Evolutionary conservation across 2,329 filamentous ascomycete genomes (phyloP).

Genomic region (Microascus cirrosus): DNA sequence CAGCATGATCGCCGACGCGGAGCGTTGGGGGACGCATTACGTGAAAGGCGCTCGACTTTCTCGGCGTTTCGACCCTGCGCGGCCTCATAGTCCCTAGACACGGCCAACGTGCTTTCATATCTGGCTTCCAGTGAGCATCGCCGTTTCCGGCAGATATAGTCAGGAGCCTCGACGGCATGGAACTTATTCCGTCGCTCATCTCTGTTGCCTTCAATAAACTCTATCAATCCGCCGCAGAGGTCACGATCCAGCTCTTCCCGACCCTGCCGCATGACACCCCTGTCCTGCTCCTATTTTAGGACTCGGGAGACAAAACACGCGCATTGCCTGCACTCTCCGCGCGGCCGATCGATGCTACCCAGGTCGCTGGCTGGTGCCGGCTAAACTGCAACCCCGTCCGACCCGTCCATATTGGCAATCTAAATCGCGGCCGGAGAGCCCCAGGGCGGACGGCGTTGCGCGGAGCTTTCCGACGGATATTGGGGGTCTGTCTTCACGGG

Average conservation of each 20-base stretch:
- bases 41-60: neutral
- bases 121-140: neutral
- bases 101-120: neutral
- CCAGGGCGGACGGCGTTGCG: neutral
- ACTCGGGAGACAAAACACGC: neutral
- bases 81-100: neutral
- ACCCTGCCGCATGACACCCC: neutral
- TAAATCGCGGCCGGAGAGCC: neutral
- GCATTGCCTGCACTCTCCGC: neutral
- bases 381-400: neutral
- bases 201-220: too few relatives aligned
- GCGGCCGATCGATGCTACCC: neutral
- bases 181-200: too few relatives aligned
- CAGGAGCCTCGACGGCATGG: too few relatives aligned
- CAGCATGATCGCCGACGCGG: neutral
- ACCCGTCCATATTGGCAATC: neutral
- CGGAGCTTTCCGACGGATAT: neutral
- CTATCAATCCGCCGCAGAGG: too few relatives aligned
- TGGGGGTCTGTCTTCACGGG: neutral
- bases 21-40: neutral
- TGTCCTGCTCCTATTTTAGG: neutral
- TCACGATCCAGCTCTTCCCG: too few relatives aligned
- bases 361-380: neutral
- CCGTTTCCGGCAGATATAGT: too few relatives aligned
- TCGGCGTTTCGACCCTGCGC: neutral